Evolutionary conservation across 495 filamentous ascomycete species (phyloP).

Genomic region (Daldinia concentrica): DNA sequence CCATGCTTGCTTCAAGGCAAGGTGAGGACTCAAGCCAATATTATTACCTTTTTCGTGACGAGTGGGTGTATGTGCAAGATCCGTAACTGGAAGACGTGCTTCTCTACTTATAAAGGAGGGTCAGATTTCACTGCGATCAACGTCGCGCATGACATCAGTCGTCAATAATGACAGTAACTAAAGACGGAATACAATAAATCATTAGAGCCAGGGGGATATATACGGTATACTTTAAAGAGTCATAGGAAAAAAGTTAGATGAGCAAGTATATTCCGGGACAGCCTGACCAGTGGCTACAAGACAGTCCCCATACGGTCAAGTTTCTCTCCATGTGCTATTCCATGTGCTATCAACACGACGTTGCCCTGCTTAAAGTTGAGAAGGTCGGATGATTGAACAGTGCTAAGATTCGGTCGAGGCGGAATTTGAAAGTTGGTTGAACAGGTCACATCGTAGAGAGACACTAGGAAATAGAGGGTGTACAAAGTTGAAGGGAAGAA

Average conservation of each 20-base stretch:
- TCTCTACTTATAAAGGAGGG: slow-evolving; percentile 32
- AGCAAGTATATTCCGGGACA: slow-evolving; percentile 22
- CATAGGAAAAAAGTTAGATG: slow-evolving; percentile 18
- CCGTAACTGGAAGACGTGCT: slow-evolving; percentile 15
- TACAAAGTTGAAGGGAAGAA: slow-evolving; percentile 29
- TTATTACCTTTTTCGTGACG: slow-evolving; percentile 17
- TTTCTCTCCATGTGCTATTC: slow-evolving; percentile 28
- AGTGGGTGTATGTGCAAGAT: slow-evolving; percentile 21
- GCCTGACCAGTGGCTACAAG: slow-evolving; percentile 29
- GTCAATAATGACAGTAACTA: slow-evolving; percentile 21
- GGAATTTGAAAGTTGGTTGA: slow-evolving; percentile 15
- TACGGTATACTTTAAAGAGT: slow-evolving; percentile 33
- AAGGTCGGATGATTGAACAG: slow-evolving; percentile 42
- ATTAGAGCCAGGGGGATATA: slow-evolving; percentile 27
- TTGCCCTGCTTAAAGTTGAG: slow-evolving; percentile 20
- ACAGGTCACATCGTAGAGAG: slow-evolving; percentile 45
- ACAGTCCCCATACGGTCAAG: slow-evolving; percentile 19
- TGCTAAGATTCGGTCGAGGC: slow-evolving; percentile 20
- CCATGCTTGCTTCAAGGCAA: slow-evolving; percentile 45
- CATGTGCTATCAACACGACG: slow-evolving; percentile 30
- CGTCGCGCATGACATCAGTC: slow-evolving; percentile 35
- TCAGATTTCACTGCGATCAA: slow-evolving; percentile 16
- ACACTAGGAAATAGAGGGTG: slow-evolving; percentile 20
- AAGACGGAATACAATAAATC: slow-evolving; percentile 19
- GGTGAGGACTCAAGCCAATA: slow-evolving; percentile 25